A percentile compares a stretch with the other conserved stretches of the same genome.
phyloP scores from a whole-genome alignment of 306 rosid genomes.

The Cicer pinnatifidum region DNA sequence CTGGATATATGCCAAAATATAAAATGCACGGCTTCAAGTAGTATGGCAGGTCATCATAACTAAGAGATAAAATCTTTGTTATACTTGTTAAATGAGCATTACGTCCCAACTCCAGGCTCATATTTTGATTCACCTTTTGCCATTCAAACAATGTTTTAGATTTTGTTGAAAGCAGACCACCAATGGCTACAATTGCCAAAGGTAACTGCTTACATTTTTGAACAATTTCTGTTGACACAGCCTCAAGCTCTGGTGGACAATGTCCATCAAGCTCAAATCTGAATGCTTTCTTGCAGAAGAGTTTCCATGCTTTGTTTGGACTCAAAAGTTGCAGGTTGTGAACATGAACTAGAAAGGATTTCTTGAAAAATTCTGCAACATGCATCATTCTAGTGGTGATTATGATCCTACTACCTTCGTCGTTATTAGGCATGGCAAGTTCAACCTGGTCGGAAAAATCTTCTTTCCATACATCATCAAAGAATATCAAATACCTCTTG shows the following conservation, averaged over 20 bases:
- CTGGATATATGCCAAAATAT: slow-evolving; percentile 8
- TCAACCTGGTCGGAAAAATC: slow-evolving; percentile 14
- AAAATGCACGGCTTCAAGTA: slow-evolving; percentile 23
- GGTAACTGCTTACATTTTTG: slow-evolving; percentile 18
- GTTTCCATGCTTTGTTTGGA: slow-evolving; percentile 19
- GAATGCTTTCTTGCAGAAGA: slow-evolving; percentile 20
- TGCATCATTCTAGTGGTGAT: slow-evolving; percentile 30
- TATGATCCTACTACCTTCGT: slow-evolving; percentile 17
- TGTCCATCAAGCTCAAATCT: neutral
- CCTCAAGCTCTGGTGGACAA: slow-evolving; percentile 3
- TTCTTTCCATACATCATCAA: slow-evolving; percentile 33
- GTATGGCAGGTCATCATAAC: slow-evolving; percentile 14
- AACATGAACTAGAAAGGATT: slow-evolving; percentile 6
- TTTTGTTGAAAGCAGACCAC: slow-evolving; percentile 34
- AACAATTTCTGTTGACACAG: slow-evolving; percentile 4
- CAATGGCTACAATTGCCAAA: slow-evolving; percentile 25
- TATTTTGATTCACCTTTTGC: neutral
- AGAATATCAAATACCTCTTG: slow-evolving; percentile 28
- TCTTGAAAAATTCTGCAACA: slow-evolving; percentile 1
- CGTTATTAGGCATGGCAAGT: neutral
- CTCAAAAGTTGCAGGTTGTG: neutral
- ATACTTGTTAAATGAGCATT: slow-evolving; percentile 14
- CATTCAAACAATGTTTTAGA: neutral
- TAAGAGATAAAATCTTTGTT: slow-evolving; percentile 22
- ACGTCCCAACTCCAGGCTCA: neutral